Base-by-base conservation (phyloP, 495 filamentous ascomycete species). In the Penicillium argentinense region DNA sequence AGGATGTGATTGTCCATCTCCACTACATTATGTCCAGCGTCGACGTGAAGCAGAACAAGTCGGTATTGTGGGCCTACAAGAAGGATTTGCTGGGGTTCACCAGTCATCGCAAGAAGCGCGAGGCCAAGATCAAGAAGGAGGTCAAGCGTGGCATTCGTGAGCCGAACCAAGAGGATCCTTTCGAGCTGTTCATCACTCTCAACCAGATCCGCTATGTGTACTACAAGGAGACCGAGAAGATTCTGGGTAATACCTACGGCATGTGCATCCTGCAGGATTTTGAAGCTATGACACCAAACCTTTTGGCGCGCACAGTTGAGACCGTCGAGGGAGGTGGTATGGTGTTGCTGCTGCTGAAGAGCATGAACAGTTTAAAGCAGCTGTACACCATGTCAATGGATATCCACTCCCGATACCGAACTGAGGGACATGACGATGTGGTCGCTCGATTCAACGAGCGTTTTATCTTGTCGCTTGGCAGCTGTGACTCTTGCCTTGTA, bases 161-260 rank as follows among this genome's bases (percentile, higher is more conserved):
- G 65, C 81, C 87, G n/a, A 96, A 99, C 66, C 82, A 85, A 34
- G 91, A 97, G 59, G 95, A 97, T 59, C 88, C 95, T 1, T 99
- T 99, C 72, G 95, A 99, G 74, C 78, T 97, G 50, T 99, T 99
- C 72, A 86, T 99, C 63, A 91, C 89, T 14, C 82, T 96, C 44
- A 87, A 96, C 68, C 90, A 96, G 63, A 96, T 99, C 57, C 88
- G 95, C 54, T 99, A 97, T 81, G 88, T 92, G 28, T 99, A 96
- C 78, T 99, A 99, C 76, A 99, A 99, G 71, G 95, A 99, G 70
- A 97, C 95, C n/a, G 95, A 99, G 49, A 96, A 96, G 75, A 97
- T 99, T 62, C 69, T 99, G 28, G 95, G 95, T 54, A 96, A 97
- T 68, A 99, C 95, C 23, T 99, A 92, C 63, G 93, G 95, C 53